Base-by-base conservation (phyloP, 2,329 filamentous ascomycete species). In the Rhinocladiella mackenziei region DNA sequence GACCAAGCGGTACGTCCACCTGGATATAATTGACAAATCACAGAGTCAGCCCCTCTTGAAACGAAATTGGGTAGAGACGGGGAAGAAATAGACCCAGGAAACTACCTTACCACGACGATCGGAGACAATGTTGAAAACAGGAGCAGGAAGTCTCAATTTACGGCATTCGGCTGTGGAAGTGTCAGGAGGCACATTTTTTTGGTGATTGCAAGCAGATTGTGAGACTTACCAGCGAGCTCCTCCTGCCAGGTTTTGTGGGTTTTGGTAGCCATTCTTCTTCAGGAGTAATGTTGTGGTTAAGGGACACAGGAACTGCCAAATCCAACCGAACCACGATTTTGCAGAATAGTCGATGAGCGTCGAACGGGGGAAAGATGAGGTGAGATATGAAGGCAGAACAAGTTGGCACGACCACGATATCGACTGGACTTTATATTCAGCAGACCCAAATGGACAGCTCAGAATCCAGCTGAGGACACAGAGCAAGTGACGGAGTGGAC, bases 1-100 rank as follows among this genome's bases (percentile, higher is more conserved):
- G 87, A 91, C 89, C 89, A 95, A 45, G 89, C 89, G 46, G 89
- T 95, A 58, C 89, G 85, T 55, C 88, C 88, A 56, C 88, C 89
- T 92, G 58, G 43, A 54, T 49, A 53, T 55, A 58, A 48, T 57
- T n/a, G n/a, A 57, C 5, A 30, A 9, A 30, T 14, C 29, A 36
- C n/a, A 30, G 15, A 15, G 29, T 22, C 7, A 34, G 31, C 18
- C 17, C 18, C 26, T 19, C 15, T 8, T 2, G 26, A 31, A 7
- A 4, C 5, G n/a, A 29, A 15, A 13, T 14, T 8, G 6, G 13
- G 29, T 5, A 32, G 25, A 45, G 42, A 10, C 13, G 38, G 39
- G 41, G 51, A 51, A 48, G 37, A 50, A 53, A 45, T 60, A 4
- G 9, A 20, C 5, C 23, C 25, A 23, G 22, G 31, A 18, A 43